phyloP scores from a whole-genome alignment of 75 land plant genomes.

The Pseudotsuga menziesii region DNA sequence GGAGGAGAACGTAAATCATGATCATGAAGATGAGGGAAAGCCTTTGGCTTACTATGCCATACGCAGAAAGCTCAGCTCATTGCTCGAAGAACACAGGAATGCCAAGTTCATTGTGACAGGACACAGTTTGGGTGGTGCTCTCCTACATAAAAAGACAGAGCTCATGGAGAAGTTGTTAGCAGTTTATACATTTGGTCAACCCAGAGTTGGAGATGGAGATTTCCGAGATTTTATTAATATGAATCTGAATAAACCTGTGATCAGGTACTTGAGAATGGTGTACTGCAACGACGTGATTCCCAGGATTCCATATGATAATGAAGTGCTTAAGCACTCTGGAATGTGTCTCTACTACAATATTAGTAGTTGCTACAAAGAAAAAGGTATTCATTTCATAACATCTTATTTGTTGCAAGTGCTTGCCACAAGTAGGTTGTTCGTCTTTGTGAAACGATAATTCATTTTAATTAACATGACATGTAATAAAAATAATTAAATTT shows the following conservation, averaged over 20 bases:
- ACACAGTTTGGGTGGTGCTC: conserved; percentile 73
- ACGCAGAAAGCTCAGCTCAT: conserved; percentile 16
- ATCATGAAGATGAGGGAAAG: not conserved
- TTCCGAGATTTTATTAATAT: conserved; percentile 33
- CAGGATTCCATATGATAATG: conserved; percentile 56
- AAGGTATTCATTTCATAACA: conserved; percentile 22
- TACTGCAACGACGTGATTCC: conserved; percentile 64
- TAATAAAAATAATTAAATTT: too few species aligned
- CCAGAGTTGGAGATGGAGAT: conserved; percentile 53
- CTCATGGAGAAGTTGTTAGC: conserved; percentile 41
- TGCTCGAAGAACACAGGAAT: conserved; percentile 24
- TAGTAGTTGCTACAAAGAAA: conserved; percentile 40
- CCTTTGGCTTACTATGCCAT: conserved; percentile 42
- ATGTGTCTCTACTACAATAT: conserved; percentile 50
- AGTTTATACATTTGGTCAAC: conserved; percentile 68
- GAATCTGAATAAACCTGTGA: not conserved
- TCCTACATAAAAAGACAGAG: conserved; percentile 25
- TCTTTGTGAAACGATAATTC: too few species aligned
- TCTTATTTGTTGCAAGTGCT: too few species aligned
- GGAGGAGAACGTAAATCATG: too few species aligned
- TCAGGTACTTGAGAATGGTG: conserved; percentile 47
- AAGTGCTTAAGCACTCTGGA: conserved; percentile 61
- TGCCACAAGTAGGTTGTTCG: too few species aligned
- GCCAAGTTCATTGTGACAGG: conserved; percentile 56
- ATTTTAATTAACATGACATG: too few species aligned